phyloP scores from a whole-genome alignment of 2,329 filamentous ascomycete species.

The Ceratocystis cubensis region DNA sequence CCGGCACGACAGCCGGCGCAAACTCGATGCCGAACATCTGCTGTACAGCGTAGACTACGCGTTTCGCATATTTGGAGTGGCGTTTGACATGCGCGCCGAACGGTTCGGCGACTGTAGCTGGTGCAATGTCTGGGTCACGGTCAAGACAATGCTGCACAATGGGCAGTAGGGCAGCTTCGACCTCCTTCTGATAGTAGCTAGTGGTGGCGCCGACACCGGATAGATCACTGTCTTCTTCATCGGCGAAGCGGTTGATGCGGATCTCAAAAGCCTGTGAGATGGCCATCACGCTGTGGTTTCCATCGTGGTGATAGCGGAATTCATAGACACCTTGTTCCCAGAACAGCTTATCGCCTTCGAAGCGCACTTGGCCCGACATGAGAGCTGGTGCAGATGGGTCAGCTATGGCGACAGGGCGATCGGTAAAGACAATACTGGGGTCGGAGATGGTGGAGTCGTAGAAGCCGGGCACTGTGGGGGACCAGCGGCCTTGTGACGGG shows the following conservation, averaged over 20 bases:
- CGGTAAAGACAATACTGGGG: slow-evolving; percentile 58
- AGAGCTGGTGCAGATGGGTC: slow-evolving; percentile 42
- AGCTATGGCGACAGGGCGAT: slow-evolving; percentile 40
- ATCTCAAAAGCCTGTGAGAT: slow-evolving; percentile 91
- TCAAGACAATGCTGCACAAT: slow-evolving; percentile 88
- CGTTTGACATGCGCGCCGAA: slow-evolving; percentile 79
- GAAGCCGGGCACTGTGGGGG: slow-evolving; percentile 61
- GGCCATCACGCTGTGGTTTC: slow-evolving; percentile 84
- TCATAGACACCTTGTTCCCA: slow-evolving; percentile 96
- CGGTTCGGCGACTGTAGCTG: slow-evolving; percentile 60
- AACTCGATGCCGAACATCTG: slow-evolving; percentile 98
- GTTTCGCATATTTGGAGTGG: slow-evolving; percentile 75
- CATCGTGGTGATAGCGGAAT: slow-evolving; percentile 91
- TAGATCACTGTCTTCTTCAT: slow-evolving; percentile 50
- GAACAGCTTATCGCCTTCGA: slow-evolving; percentile 87
- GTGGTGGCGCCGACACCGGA: slow-evolving; percentile 25
- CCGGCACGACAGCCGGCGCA: slow-evolving; percentile 78
- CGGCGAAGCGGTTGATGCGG: slow-evolving; percentile 65
- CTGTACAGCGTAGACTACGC: slow-evolving; percentile 86
- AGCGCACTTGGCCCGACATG: slow-evolving; percentile 70
- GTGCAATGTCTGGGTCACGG: slow-evolving; percentile 79
- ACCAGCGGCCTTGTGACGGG: slow-evolving; percentile 78
- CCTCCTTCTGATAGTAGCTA: slow-evolving; percentile 50
- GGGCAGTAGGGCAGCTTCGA: slow-evolving; percentile 67
- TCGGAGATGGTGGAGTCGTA: slow-evolving; percentile 69